Evolutionary conservation across 495 filamentous ascomycete genomes (phyloP).

Genomic region (Baudoinia panamericana): DNA sequence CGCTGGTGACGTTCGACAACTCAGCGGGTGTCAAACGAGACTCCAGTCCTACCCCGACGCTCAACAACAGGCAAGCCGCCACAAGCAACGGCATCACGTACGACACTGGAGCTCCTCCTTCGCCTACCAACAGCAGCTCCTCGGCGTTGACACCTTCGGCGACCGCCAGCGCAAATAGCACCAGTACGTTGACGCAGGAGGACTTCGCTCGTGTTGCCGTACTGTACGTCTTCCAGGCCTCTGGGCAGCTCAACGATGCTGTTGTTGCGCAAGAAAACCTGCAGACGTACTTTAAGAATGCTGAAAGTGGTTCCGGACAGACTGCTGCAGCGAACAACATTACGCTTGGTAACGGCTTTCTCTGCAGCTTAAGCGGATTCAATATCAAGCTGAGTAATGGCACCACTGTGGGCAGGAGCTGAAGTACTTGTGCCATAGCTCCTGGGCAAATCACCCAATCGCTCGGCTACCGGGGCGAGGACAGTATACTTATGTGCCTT

Average conservation of each 20-base stretch:
- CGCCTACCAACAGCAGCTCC: conserved; percentile 10
- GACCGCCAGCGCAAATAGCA: conserved; percentile 26
- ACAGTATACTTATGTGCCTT: no score
- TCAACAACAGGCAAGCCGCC: conserved; percentile 5
- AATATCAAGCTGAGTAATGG: no score
- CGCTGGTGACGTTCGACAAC: conserved; percentile 69
- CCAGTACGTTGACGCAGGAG: conserved; percentile 34
- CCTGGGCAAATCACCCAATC: no score
- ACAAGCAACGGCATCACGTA: conserved; percentile 23
- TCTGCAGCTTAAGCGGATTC: no score
- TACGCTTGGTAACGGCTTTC: no score
- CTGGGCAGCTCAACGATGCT: conserved; percentile 36
- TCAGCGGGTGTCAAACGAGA: conserved; percentile 11
- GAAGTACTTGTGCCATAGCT: no score
- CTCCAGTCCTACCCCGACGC: not conserved
- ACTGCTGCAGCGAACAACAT: no score
- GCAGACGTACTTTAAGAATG: conserved; percentile 36
- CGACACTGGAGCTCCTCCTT: conserved; percentile 13
- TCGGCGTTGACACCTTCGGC: conserved; percentile 5
- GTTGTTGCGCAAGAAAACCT: conserved; percentile 43
- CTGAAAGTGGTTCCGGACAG: not conserved
- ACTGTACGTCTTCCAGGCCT: conserved; percentile 48
- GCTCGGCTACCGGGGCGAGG: no score
- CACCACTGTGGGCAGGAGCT: no score
- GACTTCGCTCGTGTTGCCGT: conserved; percentile 57